Percentiles rank a stretch among this genome's conserved stretches.
Conservation (phyloP, 441 rosid genomes). For the Omphalea diandra region DNA sequence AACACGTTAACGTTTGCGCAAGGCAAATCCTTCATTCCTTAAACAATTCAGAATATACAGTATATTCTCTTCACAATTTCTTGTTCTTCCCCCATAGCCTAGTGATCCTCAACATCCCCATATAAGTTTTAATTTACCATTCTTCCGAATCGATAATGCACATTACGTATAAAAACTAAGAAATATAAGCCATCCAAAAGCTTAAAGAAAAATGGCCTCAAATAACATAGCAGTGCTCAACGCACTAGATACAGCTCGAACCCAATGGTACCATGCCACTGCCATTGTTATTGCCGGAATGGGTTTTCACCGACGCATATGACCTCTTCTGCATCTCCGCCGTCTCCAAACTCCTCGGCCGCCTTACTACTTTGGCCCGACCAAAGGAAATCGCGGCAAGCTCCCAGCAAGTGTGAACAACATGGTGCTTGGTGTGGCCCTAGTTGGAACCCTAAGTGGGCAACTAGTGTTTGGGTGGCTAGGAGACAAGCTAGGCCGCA, state of each 20-base stretch:
- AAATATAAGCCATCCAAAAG: neutral
- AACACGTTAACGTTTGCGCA: too few relatives aligned
- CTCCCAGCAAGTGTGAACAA: slow-evolving; percentile 43
- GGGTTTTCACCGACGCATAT: slow-evolving; percentile 82
- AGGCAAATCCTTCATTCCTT: neutral
- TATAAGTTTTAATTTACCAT: too few relatives aligned
- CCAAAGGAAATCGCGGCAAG: slow-evolving; percentile 32
- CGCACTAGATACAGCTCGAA: slow-evolving; percentile 56
- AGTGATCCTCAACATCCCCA: slow-evolving; percentile 15
- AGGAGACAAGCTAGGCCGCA: slow-evolving; percentile 68
- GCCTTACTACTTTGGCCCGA: slow-evolving; percentile 50
- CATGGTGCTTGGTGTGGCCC: slow-evolving; percentile 56
- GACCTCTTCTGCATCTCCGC: slow-evolving; percentile 68
- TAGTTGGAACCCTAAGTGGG: slow-evolving; percentile 57
- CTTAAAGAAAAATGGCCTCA: slow-evolving; percentile 25
- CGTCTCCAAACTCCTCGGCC: slow-evolving; percentile 68
- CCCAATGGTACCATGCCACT: slow-evolving; percentile 62
- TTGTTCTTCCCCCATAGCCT: slow-evolving; percentile 24
- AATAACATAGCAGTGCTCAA: slow-evolving; percentile 43
- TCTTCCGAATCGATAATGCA: too few relatives aligned
- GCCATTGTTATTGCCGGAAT: slow-evolving; percentile 74
- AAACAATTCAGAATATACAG: slow-evolving; percentile 21
- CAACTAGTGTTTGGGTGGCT: slow-evolving; percentile 68
- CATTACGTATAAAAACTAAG: too few relatives aligned
- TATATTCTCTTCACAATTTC: slow-evolving; percentile 18